A percentile compares a stretch with the other conserved stretches of the same genome.
Evolutionary conservation across 2,329 filamentous ascomycete species (phyloP).

Genomic region (Ceratocystis cacaofunesta): DNA sequence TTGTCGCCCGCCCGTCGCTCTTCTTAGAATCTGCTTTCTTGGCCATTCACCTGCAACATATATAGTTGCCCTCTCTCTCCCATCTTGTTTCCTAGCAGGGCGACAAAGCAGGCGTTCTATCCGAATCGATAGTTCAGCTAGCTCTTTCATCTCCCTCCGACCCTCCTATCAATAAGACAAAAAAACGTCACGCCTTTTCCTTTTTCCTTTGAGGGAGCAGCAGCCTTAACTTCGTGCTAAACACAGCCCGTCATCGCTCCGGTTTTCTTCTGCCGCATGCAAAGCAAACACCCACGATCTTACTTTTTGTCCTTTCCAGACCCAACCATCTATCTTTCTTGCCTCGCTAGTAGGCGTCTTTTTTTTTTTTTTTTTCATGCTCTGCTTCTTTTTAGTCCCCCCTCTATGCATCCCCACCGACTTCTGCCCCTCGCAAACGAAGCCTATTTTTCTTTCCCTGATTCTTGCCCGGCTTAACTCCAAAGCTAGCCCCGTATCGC

Average conservation of each 20-base stretch:
- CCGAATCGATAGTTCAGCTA: not conserved
- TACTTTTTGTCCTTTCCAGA: not conserved
- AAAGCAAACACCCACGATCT: not conserved
- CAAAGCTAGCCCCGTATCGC: not conserved
- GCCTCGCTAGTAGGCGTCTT: too few relatives aligned
- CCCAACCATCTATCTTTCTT: too few relatives aligned
- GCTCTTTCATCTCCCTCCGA: not conserved
- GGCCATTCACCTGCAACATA: not conserved
- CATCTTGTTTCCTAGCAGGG: not conserved
- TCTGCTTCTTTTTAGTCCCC: too few relatives aligned
- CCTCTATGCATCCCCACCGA: not conserved
- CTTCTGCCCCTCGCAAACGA: not conserved
- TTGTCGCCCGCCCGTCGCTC: not conserved
- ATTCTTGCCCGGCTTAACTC: not conserved
- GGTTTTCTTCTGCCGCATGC: not conserved
- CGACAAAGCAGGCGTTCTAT: not conserved
- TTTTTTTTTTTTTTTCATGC: too few relatives aligned
- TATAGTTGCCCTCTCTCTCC: not conserved
- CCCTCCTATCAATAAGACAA: not conserved
- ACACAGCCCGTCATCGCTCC: not conserved
- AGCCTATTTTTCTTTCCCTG: not conserved
- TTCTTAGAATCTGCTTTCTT: not conserved
- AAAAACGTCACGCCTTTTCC: not conserved
- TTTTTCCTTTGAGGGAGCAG: not conserved
- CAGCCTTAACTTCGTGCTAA: too few relatives aligned